phyloP scores from a whole-genome alignment of 208 protist genomes.

The Wallacemonas sp. region DNA sequence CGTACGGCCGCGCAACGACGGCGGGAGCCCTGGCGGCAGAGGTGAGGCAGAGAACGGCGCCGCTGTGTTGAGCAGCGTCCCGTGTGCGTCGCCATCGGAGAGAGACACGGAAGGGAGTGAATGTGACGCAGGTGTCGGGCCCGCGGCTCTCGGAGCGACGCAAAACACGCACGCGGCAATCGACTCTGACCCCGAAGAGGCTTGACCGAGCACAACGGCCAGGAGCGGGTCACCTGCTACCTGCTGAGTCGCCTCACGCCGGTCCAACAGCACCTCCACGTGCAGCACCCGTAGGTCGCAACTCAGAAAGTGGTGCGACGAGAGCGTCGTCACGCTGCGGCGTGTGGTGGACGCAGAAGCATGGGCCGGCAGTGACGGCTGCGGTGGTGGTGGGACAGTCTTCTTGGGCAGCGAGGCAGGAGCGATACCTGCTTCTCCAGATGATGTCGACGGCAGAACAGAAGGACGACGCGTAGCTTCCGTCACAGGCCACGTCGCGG shows the following conservation, averaged over 20 bases:
- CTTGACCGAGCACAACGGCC: conserved; percentile 57
- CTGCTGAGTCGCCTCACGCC: conserved; percentile 26
- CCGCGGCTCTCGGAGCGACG: conserved; percentile 4
- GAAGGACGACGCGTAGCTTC: no score
- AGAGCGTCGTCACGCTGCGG: conserved; percentile 2
- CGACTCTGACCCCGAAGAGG: conserved; percentile 21
- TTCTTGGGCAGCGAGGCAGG: no score
- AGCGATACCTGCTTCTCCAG: no score
- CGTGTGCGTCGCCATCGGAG: background rate
- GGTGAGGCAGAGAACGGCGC: background rate
- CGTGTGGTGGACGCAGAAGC: background rate
- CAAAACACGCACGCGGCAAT: conserved; percentile 51
- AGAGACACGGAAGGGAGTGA: background rate
- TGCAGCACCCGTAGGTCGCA: conserved; percentile 43
- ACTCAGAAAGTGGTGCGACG: background rate
- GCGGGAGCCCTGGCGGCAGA: background rate
- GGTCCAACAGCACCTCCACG: conserved; percentile 53
- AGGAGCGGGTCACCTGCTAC: conserved; percentile 40
- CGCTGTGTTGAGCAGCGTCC: no score
- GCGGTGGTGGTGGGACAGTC: background rate
- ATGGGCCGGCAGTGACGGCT: background rate
- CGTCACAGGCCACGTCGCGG: background rate
- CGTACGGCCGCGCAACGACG: background rate
- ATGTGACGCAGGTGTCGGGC: background rate
- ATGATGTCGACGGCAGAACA: no score